These are phyloP conservation scores for Diaporthe longicolla DNA, from an alignment of 2,329 filamentous ascomycete species.

Conservation along the genomic window DNA sequence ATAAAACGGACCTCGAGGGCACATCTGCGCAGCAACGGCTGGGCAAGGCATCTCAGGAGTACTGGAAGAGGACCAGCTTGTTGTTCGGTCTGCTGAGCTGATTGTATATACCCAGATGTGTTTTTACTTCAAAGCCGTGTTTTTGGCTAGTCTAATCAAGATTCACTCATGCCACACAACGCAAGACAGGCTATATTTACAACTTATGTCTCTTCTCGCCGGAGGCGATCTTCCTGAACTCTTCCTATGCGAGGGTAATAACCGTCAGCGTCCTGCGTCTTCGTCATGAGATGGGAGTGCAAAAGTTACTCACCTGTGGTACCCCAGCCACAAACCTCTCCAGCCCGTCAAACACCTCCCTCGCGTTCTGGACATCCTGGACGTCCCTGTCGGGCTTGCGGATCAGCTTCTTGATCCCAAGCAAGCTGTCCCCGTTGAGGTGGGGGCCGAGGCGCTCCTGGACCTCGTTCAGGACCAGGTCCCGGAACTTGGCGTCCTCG, in stretches of 20 bases:
- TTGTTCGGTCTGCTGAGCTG: conserved; percentile 82
- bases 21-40: conserved; percentile 67
- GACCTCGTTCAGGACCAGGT: conserved; percentile 82
- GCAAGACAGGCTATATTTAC: conserved; percentile 57
- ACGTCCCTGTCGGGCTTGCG: conserved; percentile 78
- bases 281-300: not conserved
- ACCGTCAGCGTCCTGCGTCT: not conserved
- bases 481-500: conserved; percentile 78
- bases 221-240: conserved; percentile 87
- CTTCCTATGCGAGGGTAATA: conserved; percentile 58
- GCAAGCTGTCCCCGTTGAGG: conserved; percentile 82
- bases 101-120: conserved; percentile 42
- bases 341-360: conserved; percentile 88
- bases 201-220: conserved; percentile 97
- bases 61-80: conserved; percentile 86
- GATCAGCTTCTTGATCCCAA: conserved; percentile 89
- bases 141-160: conserved; percentile 2
- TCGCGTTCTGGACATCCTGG: conserved; percentile 82
- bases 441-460: conserved; percentile 85
- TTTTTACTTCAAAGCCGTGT: conserved; percentile 30
- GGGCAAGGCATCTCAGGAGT: conserved; percentile 76
- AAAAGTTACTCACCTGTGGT: conserved; percentile 70
- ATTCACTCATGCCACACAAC: not conserved
- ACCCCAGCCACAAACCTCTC: conserved; percentile 84
- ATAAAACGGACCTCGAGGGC: conserved; percentile 63